Percentiles rank a stretch among this genome's conserved stretches.
These are phyloP conservation scores for Aspergillus transmontanensis DNA, from an alignment of 2,329 filamentous ascomycete genomes.

Conservation along the genomic window DNA sequence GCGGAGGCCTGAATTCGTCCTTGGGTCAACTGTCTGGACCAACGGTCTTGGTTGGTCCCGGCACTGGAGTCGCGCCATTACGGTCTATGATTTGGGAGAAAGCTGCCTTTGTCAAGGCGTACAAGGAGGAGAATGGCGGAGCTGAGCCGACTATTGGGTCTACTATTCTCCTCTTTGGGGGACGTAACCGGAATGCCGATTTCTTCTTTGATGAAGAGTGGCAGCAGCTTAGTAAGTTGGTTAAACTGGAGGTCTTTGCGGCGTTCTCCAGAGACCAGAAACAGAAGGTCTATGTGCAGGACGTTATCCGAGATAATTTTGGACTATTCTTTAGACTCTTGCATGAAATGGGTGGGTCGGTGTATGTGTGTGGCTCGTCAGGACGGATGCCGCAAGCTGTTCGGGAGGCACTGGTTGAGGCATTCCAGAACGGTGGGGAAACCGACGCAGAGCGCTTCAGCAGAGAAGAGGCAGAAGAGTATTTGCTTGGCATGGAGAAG, in stretches of 20 bases:
- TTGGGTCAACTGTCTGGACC: slow-evolving; percentile 56
- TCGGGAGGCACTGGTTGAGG: slow-evolving; percentile 65
- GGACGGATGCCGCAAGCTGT: slow-evolving; percentile 74
- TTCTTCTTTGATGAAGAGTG: slow-evolving; percentile 84
- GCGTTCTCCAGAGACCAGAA: slow-evolving; percentile 73
- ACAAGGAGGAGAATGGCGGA: slow-evolving; percentile 30
- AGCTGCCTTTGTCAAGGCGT: slow-evolving; percentile 38
- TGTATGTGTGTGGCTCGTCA: slow-evolving; percentile 58
- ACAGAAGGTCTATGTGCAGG: slow-evolving; percentile 69
- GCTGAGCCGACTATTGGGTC: slow-evolving; percentile 40
- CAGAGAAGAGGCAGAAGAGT: slow-evolving; percentile 57
- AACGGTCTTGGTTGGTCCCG: slow-evolving; percentile 77
- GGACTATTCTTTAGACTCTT: slow-evolving; percentile 56
- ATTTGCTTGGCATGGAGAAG: slow-evolving; percentile 62
- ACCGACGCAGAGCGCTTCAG: slow-evolving; percentile 39
- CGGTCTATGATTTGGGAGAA: slow-evolving; percentile 80
- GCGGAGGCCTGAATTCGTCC: slow-evolving; percentile 54
- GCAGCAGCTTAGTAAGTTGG: slow-evolving; percentile 48
- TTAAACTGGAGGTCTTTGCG: slow-evolving; percentile 58
- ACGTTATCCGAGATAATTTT: slow-evolving; percentile 58
- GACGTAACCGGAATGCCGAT: slow-evolving; percentile 72
- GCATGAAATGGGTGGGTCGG: slow-evolving; percentile 53
- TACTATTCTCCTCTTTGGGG: slow-evolving; percentile 78
- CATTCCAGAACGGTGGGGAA: slow-evolving; percentile 54
- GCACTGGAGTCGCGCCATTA: slow-evolving; percentile 85